Percentiles rank a stretch among this genome's conserved stretches.
phyloP scores from a whole-genome alignment of 768 basidiomycete genomes.

The Psilocybe azurescens region DNA sequence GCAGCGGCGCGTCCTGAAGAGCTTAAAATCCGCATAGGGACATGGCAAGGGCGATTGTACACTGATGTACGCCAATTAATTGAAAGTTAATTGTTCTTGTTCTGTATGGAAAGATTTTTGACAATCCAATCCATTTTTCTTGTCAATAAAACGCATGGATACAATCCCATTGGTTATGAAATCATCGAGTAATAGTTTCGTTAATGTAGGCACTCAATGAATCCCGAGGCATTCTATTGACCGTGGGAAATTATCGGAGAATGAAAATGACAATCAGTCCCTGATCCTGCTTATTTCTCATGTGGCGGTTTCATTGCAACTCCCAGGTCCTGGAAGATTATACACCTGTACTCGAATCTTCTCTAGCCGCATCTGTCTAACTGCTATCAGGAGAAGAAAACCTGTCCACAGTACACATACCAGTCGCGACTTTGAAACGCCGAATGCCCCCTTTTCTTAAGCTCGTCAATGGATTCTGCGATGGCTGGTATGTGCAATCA shows the following conservation, averaged over 20 bases:
- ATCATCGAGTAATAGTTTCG: neutral
- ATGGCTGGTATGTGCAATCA: conserved; percentile 3
- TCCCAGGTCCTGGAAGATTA: conserved; percentile 11
- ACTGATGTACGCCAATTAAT: neutral
- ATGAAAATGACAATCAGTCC: conserved; percentile 14
- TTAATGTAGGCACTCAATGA: neutral
- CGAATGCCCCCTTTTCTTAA: neutral
- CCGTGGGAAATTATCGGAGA: conserved; percentile 12
- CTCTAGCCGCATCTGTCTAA: conserved; percentile 4
- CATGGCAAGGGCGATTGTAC: neutral
- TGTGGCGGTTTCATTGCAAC: conserved; percentile 17
- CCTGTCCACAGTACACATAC: neutral
- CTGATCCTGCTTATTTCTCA: conserved; percentile 12
- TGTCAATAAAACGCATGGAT: neutral
- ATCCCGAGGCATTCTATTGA: neutral
- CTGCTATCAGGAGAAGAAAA: neutral
- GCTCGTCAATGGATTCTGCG: neutral
- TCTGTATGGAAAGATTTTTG: neutral
- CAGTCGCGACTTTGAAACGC: neutral
- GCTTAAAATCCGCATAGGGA: neutral
- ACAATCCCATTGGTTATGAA: neutral
- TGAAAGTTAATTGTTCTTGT: neutral
- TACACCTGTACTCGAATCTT: neutral
- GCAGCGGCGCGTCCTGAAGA: neutral
- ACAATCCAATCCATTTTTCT: neutral